These are phyloP conservation scores for Draba incana DNA, from an alignment of 345 rosid species.

Conservation along the genomic window DNA sequence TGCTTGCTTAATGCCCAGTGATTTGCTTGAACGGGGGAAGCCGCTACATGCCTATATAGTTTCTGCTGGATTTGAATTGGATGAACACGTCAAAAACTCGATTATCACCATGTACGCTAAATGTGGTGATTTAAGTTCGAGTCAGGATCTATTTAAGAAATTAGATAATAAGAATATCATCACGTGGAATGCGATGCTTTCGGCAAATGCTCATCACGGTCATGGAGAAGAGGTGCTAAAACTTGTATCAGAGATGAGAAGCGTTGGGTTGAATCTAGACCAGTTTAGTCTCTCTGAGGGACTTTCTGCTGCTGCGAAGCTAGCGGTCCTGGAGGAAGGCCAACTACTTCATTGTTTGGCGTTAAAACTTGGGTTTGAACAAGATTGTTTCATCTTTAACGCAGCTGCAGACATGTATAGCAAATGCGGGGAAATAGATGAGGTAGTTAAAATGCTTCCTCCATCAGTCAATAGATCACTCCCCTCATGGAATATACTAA, in stretches of 20 bases:
- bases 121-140: conserved; percentile 70
- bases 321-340: conserved; percentile 87
- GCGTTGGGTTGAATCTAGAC: conserved; percentile 59
- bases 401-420: conserved; percentile 89
- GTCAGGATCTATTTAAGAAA: conserved; percentile 55
- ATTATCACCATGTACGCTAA: conserved; percentile 83
- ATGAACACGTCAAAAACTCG: conserved; percentile 63
- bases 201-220: conserved; percentile 75
- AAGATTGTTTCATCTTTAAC: conserved; percentile 59
- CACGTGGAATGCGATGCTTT: conserved; percentile 80
- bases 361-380: conserved; percentile 64
- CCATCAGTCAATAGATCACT: conserved; percentile 49
- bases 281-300: conserved; percentile 78
- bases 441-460: conserved; percentile 61
- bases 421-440: conserved; percentile 78
- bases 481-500: conserved; percentile 80
- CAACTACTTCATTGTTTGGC: conserved; percentile 72
- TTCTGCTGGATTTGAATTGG: conserved; percentile 61
- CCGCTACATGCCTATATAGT: conserved; percentile 63
- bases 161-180: conserved; percentile 49
- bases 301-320: conserved; percentile 75
- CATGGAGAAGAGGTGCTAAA: conserved; percentile 69
- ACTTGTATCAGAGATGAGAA: conserved; percentile 58
- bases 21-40: conserved; percentile 57
- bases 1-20: conserved; percentile 57